Evolutionary conservation across 2,329 filamentous ascomycete species (phyloP).

Genomic region (Microdochium nivale): DNA sequence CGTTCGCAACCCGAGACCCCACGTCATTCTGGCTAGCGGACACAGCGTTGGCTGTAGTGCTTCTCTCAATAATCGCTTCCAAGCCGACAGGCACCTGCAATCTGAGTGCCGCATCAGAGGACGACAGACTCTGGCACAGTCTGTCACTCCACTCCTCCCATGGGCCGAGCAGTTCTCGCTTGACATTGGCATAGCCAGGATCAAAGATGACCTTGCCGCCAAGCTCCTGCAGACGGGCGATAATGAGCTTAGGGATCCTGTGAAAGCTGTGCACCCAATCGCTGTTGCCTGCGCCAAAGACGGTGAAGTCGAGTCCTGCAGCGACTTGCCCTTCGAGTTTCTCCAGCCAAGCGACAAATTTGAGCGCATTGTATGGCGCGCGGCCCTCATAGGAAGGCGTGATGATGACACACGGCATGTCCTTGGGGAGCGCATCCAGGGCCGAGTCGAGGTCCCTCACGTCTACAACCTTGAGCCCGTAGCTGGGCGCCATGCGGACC

Average conservation of each 20-base stretch:
- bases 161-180: neutral
- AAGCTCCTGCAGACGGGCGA: constrained; percentile 32
- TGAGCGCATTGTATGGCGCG: constrained; percentile 46
- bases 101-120: neutral
- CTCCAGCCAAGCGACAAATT: constrained; percentile 47
- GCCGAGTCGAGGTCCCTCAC: constrained; percentile 32
- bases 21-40: neutral
- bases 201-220: neutral
- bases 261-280: constrained; percentile 58
- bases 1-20: neutral
- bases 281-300: constrained; percentile 45
- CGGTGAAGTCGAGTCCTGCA: constrained; percentile 40
- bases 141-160: neutral
- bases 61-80: neutral
- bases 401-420: constrained; percentile 42
- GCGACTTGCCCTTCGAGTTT: constrained; percentile 26
- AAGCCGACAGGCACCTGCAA: neutral
- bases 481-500: constrained; percentile 30
- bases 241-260: constrained; percentile 53
- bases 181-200: neutral
- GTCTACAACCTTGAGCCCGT: constrained; percentile 22
- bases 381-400: constrained; percentile 49
- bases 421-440: constrained; percentile 24
- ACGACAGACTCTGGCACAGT: neutral
- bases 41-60: neutral